Evolutionary conservation across 176 grass and related monocot species (phyloP), one percentile per base, ranked within the genome.

Genomic region (Zizania latifolia): DNA sequence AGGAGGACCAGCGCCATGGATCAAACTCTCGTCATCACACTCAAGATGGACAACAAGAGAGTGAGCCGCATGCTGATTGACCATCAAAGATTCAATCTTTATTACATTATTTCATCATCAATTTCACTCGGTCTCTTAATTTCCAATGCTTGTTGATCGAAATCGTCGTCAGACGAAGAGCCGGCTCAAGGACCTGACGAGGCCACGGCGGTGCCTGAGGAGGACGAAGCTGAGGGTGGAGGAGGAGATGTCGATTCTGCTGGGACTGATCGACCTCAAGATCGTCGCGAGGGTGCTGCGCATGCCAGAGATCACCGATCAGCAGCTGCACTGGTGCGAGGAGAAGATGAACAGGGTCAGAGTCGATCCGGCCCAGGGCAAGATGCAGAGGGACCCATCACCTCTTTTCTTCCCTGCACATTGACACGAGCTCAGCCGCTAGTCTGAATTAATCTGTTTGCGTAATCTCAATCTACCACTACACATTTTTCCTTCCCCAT

Each of bases 281-380:
- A 73, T 94, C 53, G 84, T 99, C 55, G 88, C 91, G 19, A 81
- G 95, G 72, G 86, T 90, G 82, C 68, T 99, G 44, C 88, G 95
- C 51, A 88, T 90, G 91, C 63, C 89, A 55, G 89, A 88, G 48
- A 56, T 82, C 55, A 94, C 75, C 6, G 86, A 82, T 38, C 89
- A 94, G 60, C 95, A 99, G 71, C 68, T 99, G 79, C 87, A 92
- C 38, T 99, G 95, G 95, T 99, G 95, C 40, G 89, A 94, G 58
- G 86, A 94, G 84, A 99, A 94, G 87, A 99, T 99, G 91, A 76
- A 39, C 82, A 80, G 83, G 63, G 84, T 99, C 17, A 74, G 68
- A 14, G 67, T 99, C 12, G 86, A 88, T 60, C 57, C 41, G 17
- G 64, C 48, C 0, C 48, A 88, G 60, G 87, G 89, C 30, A 88